Conservation (phyloP, 2,329 filamentous ascomycete species). For the Lachnellula arida region DNA sequence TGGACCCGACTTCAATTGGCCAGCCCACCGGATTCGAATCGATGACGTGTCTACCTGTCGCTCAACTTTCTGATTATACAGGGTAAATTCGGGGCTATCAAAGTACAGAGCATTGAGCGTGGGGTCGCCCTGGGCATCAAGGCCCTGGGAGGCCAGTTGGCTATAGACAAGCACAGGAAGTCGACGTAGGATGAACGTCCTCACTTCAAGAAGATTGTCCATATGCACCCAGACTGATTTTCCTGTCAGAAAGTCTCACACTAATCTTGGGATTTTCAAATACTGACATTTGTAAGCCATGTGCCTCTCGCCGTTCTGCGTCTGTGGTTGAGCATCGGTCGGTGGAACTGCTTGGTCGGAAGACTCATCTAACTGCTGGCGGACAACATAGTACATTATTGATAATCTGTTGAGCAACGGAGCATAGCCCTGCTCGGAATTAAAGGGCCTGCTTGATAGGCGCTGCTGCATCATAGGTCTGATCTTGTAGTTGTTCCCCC, state of each 20-base stretch:
- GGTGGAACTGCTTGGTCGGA: slow-evolving; percentile 36
- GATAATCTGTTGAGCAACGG: slow-evolving; percentile 87
- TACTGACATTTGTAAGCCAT: slow-evolving; percentile 78
- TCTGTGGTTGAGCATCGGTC: slow-evolving; percentile 44
- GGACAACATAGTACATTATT: slow-evolving; percentile 91
- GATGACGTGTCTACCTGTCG: slow-evolving; percentile 72
- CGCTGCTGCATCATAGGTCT: slow-evolving; percentile 88
- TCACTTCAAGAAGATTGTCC: slow-evolving; percentile 94
- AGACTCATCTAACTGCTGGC: slow-evolving; percentile 69
- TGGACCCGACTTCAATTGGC: slow-evolving; percentile 71
- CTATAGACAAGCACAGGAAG: slow-evolving; percentile 92
- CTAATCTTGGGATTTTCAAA: not conserved
- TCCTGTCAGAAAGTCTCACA: slow-evolving; percentile 29
- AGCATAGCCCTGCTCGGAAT: slow-evolving; percentile 84
- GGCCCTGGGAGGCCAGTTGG: slow-evolving; percentile 75
- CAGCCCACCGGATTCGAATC: slow-evolving; percentile 86
- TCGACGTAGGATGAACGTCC: slow-evolving; percentile 88
- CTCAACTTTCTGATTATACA: slow-evolving; percentile 83
- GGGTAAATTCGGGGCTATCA: slow-evolving; percentile 77
- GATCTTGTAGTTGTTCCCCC: slow-evolving; percentile 80
- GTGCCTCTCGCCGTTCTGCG: slow-evolving; percentile 66
- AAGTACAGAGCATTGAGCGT: slow-evolving; percentile 96
- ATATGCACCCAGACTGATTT: slow-evolving; percentile 81
- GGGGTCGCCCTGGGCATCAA: slow-evolving; percentile 76
- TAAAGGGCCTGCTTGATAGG: slow-evolving; percentile 84